Percentiles rank a stretch among this genome's conserved stretches.
Conservation (phyloP, 495 filamentous ascomycete species). For the Penicillium verhagenii region DNA sequence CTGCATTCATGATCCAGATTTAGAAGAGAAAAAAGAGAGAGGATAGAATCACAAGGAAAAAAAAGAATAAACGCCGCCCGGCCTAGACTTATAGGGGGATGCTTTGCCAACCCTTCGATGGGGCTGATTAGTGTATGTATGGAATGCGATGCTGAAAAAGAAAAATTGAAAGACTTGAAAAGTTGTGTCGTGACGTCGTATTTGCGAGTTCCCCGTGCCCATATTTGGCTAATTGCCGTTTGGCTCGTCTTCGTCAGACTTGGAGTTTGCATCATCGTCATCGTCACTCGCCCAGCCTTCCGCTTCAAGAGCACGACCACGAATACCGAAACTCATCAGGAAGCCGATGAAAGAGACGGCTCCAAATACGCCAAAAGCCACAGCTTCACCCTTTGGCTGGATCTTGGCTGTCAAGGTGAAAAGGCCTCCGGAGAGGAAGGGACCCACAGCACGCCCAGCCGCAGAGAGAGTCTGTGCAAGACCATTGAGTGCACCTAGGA, state of each 20-base stretch:
- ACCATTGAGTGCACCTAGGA: slow-evolving; percentile 87
- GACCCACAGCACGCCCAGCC: slow-evolving; percentile 82
- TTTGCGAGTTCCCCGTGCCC: background rate
- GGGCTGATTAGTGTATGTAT: background rate
- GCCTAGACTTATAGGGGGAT: background rate
- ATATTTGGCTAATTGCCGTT: slow-evolving; percentile 11
- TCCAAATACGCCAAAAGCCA: slow-evolving; percentile 82
- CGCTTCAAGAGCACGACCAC: slow-evolving; percentile 57
- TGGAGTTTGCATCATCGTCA: slow-evolving; percentile 46
- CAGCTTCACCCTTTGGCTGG: slow-evolving; percentile 74
- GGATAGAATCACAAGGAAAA: background rate
- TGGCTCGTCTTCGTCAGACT: slow-evolving; percentile 49
- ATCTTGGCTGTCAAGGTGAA: slow-evolving; percentile 72
- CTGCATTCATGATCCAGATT: background rate
- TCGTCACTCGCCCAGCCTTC: slow-evolving; percentile 59
- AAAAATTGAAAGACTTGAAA: background rate
- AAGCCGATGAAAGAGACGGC: slow-evolving; percentile 76
- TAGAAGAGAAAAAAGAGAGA: background rate
- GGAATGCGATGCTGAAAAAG: slow-evolving; percentile 18
- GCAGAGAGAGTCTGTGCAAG: slow-evolving; percentile 93
- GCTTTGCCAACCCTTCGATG: background rate
- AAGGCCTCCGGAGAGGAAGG: slow-evolving; percentile 80
- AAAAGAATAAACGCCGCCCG: background rate
- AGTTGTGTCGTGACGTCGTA: slow-evolving; percentile 16
- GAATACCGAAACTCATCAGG: slow-evolving; percentile 70